Evolutionary conservation across 352 stramenopile genomes (phyloP).

Genomic region (Peronospora destructor): DNA sequence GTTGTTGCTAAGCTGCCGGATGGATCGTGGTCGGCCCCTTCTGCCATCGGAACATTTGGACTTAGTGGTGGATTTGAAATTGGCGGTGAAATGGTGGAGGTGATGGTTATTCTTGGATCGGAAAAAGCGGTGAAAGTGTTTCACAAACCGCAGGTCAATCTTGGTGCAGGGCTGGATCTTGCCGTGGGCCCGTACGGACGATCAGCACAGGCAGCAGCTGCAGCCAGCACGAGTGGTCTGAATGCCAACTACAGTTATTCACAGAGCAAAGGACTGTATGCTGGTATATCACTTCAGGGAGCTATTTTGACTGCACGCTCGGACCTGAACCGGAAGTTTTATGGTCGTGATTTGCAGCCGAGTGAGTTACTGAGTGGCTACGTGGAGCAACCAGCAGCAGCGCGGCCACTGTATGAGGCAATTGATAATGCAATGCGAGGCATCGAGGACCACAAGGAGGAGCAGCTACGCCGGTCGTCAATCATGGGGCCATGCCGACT

Average conservation of each 20-base stretch:
- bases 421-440: slow-evolving; percentile 50
- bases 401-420: slow-evolving; percentile 48
- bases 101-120: slow-evolving; percentile 88
- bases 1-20: slow-evolving; percentile 75
- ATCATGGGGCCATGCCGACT: slow-evolving; percentile 48
- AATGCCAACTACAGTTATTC: slow-evolving; percentile 91
- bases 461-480: slow-evolving; percentile 32
- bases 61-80: slow-evolving; percentile 79
- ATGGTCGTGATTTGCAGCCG: slow-evolving; percentile 52
- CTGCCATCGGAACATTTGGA: slow-evolving; percentile 84
- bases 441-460: slow-evolving; percentile 39
- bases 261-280: slow-evolving; percentile 88
- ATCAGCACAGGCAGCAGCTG: slow-evolving; percentile 59
- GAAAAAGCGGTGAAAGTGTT: slow-evolving; percentile 84
- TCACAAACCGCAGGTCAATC: slow-evolving; percentile 72
- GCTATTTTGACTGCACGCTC: slow-evolving; percentile 70
- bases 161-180: slow-evolving; percentile 83
- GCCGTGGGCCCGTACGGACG: slow-evolving; percentile 79
- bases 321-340: slow-evolving; percentile 89
- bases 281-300: slow-evolving; percentile 84
- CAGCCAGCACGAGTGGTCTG: slow-evolving; percentile 45
- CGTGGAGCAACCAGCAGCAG: slow-evolving; percentile 42
- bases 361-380: slow-evolving; percentile 42
- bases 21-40: slow-evolving; percentile 86
- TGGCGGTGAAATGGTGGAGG: slow-evolving; percentile 84